Evolutionary conservation across 2,329 filamentous ascomycete species (phyloP), one percentile per base, ranked within the genome.

Genomic region (Aspergillus fischeri): DNA sequence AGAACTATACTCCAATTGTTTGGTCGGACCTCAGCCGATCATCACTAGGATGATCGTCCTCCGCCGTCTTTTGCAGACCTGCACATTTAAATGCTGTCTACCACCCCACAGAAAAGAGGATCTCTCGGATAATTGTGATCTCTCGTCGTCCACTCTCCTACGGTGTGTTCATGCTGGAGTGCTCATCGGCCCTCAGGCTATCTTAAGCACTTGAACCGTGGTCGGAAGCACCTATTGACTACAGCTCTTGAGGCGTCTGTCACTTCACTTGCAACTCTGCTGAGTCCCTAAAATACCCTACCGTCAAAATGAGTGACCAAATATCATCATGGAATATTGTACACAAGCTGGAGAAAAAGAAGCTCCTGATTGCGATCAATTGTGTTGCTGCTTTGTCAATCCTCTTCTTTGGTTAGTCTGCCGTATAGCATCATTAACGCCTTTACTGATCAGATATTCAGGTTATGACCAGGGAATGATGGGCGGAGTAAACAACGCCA

Each of bases 401-500:
- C 60, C 85, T 88, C 70, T 88, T 89, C 77, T 88, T 88, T 63
- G 86, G 78, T 45, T 45, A 14, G 42, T 45, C 42, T 45, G 42
- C 11, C 42, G 42, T 5, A 3, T 38, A 17, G 14, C 32, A 38
- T 17, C 32, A 38, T 17, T 17, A 38, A 38, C 5, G 32, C 32
- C 4, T 38, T 6, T 38, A 38, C 32, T 38, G 32, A 38, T 38
- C 32, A 44, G n/a, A 24, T 45, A 24, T 20, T 45, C 42, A 45
- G 42, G 42, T 52, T 78, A 86, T 81, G 84, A 79, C 51, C 76
- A 79, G 58, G 76, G 77, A 32, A 77, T 81, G 74, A 81, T 81
- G 79, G 82, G 83, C 20, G 86, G 86, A 55, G 86, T 89, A 11
- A 89, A 89, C 71, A 86, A 83, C 49, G 79, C 85, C 42, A 80